A percentile compares a stretch with the other conserved stretches of the same genome.
Evolutionary conservation across 257 asterid species (phyloP).

Genomic region (Misopates orontium): DNA sequence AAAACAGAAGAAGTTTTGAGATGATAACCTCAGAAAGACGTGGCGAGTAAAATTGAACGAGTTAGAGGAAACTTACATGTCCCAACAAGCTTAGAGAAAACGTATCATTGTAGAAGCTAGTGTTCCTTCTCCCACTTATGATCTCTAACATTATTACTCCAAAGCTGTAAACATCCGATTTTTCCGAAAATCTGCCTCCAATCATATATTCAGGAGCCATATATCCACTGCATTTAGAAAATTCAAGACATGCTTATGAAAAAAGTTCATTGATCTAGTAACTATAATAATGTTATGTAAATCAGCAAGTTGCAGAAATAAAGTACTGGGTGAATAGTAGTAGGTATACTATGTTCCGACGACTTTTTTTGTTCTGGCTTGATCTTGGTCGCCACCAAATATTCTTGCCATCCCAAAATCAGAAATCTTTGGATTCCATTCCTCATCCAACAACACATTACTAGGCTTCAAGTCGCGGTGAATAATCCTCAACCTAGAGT

Average conservation of each 20-base stretch:
- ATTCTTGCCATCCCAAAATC: conserved; percentile 43
- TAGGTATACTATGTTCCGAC: conserved; percentile 44
- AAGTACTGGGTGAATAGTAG: not conserved
- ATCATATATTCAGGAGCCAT: conserved; percentile 47
- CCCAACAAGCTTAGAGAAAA: conserved; percentile 29
- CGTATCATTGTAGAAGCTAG: conserved; percentile 25
- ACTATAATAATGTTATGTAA: too few relatives aligned
- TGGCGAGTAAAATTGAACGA: too few relatives aligned
- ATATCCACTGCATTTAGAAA: conserved; percentile 35
- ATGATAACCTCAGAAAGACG: too few relatives aligned
- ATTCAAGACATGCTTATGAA: too few relatives aligned
- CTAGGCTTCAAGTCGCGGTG: conserved; percentile 38
- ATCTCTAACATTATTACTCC: conserved; percentile 38
- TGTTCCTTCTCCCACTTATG: conserved; percentile 30
- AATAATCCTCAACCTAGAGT: conserved; percentile 39
- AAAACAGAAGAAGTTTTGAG: not conserved
- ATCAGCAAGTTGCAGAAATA: too few relatives aligned
- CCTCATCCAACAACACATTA: conserved; percentile 34
- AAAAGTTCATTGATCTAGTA: too few relatives aligned
- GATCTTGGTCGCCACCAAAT: conserved; percentile 33
- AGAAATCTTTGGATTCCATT: conserved; percentile 32
- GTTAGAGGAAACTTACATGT: conserved; percentile 25
- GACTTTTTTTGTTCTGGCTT: conserved; percentile 33
- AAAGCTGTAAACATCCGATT: conserved; percentile 39
- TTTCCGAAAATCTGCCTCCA: conserved; percentile 39